Percentiles rank a stretch among this genome's conserved stretches.
Evolutionary conservation across 2,329 filamentous ascomycete genomes (phyloP).

Genomic region (Cladosporium phlei): DNA sequence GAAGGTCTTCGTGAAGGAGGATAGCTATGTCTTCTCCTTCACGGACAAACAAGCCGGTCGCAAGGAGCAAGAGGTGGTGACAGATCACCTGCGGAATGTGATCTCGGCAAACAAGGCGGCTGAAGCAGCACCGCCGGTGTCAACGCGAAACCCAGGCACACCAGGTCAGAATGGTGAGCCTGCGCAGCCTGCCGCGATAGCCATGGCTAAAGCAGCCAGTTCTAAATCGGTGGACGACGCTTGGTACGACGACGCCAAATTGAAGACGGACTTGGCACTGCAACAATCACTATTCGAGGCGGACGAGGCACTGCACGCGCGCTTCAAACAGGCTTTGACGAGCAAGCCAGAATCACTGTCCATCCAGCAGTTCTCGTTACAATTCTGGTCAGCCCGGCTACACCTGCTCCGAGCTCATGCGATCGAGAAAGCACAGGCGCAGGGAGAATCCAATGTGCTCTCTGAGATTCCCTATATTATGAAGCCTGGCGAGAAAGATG

Average conservation of each 20-base stretch:
- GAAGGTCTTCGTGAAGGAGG: conserved; percentile 77
- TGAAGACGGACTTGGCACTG: conserved; percentile 73
- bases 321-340: conserved; percentile 77
- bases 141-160: conserved; percentile 21
- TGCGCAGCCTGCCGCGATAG: conserved; percentile 62
- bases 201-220: conserved; percentile 67
- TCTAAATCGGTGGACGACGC: conserved; percentile 47
- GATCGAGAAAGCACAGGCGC: conserved; percentile 79
- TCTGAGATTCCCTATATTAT: conserved; percentile 67
- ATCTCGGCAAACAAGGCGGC: conserved; percentile 63
- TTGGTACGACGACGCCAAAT: conserved; percentile 74
- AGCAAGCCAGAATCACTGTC: conserved; percentile 82
- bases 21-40: conserved; percentile 82
- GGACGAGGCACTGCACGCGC: conserved; percentile 66
- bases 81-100: conserved; percentile 72
- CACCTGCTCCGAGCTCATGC: conserved; percentile 84
- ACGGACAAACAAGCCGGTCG: conserved; percentile 71
- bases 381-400: conserved; percentile 90
- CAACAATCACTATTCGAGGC: conserved; percentile 86
- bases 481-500: conserved; percentile 38
- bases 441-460: conserved; percentile 88
- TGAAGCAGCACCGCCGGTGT: conserved; percentile 24
- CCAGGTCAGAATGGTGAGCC: conserved; percentile 21
- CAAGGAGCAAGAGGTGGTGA: conserved; percentile 77
- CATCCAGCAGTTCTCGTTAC: conserved; percentile 74